Conservation (phyloP, 2,329 filamentous ascomycete genomes). For the Hypoxylon sp. region DNA sequence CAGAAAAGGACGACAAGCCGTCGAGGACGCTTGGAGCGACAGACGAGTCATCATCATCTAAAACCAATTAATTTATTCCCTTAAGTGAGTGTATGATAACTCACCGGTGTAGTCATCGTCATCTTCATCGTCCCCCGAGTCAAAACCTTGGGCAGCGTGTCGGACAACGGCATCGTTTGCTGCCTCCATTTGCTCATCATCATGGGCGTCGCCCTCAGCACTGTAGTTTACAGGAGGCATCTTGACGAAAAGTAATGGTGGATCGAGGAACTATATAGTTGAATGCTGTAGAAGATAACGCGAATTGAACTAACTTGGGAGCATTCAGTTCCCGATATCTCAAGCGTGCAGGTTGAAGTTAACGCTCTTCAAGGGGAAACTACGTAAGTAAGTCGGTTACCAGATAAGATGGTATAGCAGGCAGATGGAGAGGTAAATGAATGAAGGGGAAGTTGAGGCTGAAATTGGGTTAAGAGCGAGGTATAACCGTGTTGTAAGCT, state of each 20-base stretch:
- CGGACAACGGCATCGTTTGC: background rate
- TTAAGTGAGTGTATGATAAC: background rate
- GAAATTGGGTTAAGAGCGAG: background rate
- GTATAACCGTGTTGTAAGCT: background rate
- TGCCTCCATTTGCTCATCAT: background rate
- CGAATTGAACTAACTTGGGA: background rate
- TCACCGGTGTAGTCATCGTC: background rate
- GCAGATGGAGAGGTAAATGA: background rate
- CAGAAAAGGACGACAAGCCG: background rate
- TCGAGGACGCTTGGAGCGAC: slow-evolving; percentile 10
- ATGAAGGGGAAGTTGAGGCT: background rate
- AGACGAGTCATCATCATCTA: background rate
- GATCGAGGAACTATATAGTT: background rate
- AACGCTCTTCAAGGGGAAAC: background rate
- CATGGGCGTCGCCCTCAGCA: background rate
- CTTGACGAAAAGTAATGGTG: background rate
- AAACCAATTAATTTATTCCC: slow-evolving; percentile 1
- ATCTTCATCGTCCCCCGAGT: background rate
- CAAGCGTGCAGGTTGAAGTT: background rate
- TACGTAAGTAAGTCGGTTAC: background rate
- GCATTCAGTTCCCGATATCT: background rate
- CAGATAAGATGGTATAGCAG: background rate
- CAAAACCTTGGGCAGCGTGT: background rate
- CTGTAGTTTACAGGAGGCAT: background rate
- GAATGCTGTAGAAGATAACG: background rate